phyloP scores from a whole-genome alignment of 768 basidiomycete genomes.

The Mycena galopus region DNA sequence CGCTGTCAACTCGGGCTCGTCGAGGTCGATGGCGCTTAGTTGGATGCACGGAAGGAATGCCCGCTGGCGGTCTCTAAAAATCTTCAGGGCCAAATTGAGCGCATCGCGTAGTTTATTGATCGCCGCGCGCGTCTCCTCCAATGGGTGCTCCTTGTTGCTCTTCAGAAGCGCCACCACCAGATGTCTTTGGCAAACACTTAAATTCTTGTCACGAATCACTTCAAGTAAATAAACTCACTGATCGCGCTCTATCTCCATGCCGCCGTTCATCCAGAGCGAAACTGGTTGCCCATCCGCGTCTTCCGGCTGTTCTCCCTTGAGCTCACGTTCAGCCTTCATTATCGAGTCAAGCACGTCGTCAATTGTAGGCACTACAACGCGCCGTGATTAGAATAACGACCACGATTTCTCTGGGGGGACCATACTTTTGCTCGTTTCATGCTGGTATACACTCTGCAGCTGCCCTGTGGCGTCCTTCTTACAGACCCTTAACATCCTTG shows the following conservation, averaged over 20 bases:
- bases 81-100: background rate
- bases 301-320: background rate
- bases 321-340: conserved; percentile 11
- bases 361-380: conserved; percentile 13
- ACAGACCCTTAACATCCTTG: background rate
- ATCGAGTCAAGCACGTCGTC: conserved; percentile 9
- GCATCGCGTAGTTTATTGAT: conserved; percentile 16
- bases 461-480: background rate
- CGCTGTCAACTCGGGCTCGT: conserved; percentile 25
- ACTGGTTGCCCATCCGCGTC: background rate
- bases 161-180: conserved; percentile 9
- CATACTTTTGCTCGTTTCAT: conserved; percentile 3
- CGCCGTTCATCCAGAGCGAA: conserved; percentile 20
- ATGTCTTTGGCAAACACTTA: background rate
- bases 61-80: conserved; percentile 18
- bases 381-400: background rate
- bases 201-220: background rate
- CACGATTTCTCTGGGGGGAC: background rate
- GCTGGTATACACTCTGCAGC: conserved; percentile 18
- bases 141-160: conserved; percentile 10
- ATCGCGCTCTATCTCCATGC: conserved; percentile 17
- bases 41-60: conserved; percentile 11
- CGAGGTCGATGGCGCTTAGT: conserved; percentile 18
- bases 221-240: background rate
- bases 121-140: conserved; percentile 9